These are phyloP conservation scores for Kodamaea nitidulidarum DNA, from an alignment of 805 yeast species.

Conservation along the genomic window DNA sequence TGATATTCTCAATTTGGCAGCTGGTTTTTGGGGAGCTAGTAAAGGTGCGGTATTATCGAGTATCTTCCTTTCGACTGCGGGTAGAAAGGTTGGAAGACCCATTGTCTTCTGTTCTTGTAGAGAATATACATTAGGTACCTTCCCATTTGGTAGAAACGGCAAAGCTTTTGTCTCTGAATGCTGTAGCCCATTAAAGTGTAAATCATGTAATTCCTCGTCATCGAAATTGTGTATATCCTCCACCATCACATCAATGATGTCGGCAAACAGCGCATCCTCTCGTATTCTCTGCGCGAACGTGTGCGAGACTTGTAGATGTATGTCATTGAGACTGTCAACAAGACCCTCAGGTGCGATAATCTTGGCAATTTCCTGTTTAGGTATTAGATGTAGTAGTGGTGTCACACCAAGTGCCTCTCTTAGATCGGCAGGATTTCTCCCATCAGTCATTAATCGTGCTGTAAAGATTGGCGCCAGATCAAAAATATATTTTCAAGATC, in stretches of 20 bases:
- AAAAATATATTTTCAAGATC: background rate
- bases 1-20: background rate
- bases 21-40: background rate
- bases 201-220: slow-evolving; percentile 24
- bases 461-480: slow-evolving; percentile 3
- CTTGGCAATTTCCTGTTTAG: slow-evolving; percentile 21
- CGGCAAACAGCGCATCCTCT: slow-evolving; percentile 5
- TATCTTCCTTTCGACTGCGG: background rate
- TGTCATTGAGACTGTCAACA: slow-evolving; percentile 13
- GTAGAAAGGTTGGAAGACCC: background rate
- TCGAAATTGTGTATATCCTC: slow-evolving; percentile 19
- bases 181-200: slow-evolving; percentile 8
- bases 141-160: no score
- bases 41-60: background rate
- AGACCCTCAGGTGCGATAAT: slow-evolving; percentile 10
- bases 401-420: slow-evolving; percentile 22
- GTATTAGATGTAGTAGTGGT: slow-evolving; percentile 28
- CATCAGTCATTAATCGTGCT: background rate
- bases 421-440: slow-evolving; percentile 16
- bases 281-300: background rate
- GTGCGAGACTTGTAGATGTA: slow-evolving; percentile 10
- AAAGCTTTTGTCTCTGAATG: no score
- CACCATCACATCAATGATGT: background rate
- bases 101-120: no score
- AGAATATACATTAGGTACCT: no score